Evolutionary conservation across 1,139 yeast genomes (phyloP), one percentile per base, ranked within the genome.

Genomic region (Wickerhamomyces sp.): DNA sequence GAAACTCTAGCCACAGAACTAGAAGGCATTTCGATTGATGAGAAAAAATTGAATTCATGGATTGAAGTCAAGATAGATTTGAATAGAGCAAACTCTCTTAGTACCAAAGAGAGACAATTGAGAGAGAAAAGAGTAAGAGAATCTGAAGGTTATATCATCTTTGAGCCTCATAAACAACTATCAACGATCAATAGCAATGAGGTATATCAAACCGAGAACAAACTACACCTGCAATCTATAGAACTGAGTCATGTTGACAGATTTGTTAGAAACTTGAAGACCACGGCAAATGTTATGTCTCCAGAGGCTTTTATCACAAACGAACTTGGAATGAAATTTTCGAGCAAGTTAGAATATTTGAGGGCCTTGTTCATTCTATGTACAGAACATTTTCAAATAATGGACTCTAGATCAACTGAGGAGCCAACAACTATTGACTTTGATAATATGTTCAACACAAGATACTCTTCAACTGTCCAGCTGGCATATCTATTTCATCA

Each of bases 401-500:
- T 59, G 41, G 66, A 68, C 63, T 10, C 63, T 3, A 44, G 45
- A 15, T 46, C 45, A 5, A 15, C 60, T 45, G 63, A 65, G 37
- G 53, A 59, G 11, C 43, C 50, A n/a, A 60, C 59, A 30, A 63
- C 62, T 8, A 54, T 55, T 9, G 55, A 62, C 35, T 43, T 68
- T 14, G 63, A 63, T 37, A 50, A 53, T 33, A 45, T 64, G 6
- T 53, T 69, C 39, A 55, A 71, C 43, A 61, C 67, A n/a, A 67
- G 71, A 43, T 63, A 65, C 42, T 84, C 85, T 36, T 77, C 93
- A 1, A 74, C 93, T 1, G 83, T 78, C 54, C 95, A 89, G 60
- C 63, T 91, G 48, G 88, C 93, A 23, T 81, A 85, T 68, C 66
- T 89, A 27, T 86, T 89, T 63, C 81, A 82, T 51, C 77, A 80